Evolutionary conservation across 2,329 filamentous ascomycete species (phyloP), one percentile per base, ranked within the genome.

Genomic region (Aureobasidium leucospermi): DNA sequence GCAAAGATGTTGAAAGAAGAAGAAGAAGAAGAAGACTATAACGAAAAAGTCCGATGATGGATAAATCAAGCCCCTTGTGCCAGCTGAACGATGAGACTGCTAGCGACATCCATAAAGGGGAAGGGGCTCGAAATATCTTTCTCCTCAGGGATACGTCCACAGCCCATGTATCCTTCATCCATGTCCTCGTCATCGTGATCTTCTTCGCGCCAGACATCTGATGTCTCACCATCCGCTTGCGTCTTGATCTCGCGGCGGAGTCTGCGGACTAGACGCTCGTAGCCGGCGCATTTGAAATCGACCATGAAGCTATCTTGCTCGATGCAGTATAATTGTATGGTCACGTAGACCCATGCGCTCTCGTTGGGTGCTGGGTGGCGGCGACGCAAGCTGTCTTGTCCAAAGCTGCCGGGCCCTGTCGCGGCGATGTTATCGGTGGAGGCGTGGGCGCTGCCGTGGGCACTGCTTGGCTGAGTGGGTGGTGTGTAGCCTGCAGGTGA

Each of bases 281-380:
- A 99, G 19, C 94, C 94, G 13, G 94, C 92, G 72, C 93, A 97
- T 72, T 96, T 97, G 80, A 99, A 99, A 73, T 99, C 94, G 51
- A 99, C 94, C 63, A 99, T 86, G 73, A 93, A 97, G 65, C 94
- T 93, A 59, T 89, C 88, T 60, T 86, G 85, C 72, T 97, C 93
- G 78, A 97, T 91, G 70, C 91, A 88, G 74, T 96, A 96, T 55
- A 96, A 86, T 72, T 96, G 94, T 64, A 99, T 96, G 65, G 96
- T 92, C 71, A 99, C 85, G 70, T 96, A 94, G 68, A 97, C 88
- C 70, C 89, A 93, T n/a, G 95, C 85, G 59, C 88, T 88, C 64
- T 90, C 84, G 56, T 83, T 78, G 3, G 76, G 69, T 47, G 78
- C 72, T 11, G 76, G 73, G 48, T 63, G 16, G 56, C 58, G 31